Evolutionary conservation across 139 green algal genomes (phyloP).

Genomic region (Coelastrella sp.): DNA sequence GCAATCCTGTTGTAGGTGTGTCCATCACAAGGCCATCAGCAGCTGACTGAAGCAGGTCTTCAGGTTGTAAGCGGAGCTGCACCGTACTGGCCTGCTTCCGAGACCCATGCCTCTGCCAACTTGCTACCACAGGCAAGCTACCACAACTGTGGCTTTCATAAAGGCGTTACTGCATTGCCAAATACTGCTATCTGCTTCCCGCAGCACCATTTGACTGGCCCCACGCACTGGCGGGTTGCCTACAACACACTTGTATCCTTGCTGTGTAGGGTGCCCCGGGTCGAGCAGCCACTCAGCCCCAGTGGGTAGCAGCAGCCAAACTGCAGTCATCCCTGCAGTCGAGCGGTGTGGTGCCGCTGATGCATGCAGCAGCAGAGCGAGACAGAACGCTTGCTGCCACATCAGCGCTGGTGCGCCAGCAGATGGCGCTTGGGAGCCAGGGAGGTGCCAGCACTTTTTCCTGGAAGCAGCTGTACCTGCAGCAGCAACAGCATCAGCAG

Average conservation of each 20-base stretch:
- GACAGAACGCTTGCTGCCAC: slow-evolving; percentile 4
- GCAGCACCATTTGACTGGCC: too few species aligned
- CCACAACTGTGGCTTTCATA: too few species aligned
- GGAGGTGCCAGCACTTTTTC: neutral
- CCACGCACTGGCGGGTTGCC: too few species aligned
- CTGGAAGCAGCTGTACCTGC: neutral
- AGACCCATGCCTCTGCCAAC: neutral
- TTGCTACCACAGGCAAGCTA: neutral
- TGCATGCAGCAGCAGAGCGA: slow-evolving; percentile 46
- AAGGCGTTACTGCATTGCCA: too few species aligned
- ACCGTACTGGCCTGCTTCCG: neutral
- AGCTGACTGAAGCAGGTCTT: neutral
- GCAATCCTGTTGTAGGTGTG: neutral
- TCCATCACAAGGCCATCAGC: neutral
- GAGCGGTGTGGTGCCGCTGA: slow-evolving; percentile 21
- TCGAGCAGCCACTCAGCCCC: neutral
- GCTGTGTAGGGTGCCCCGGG: neutral
- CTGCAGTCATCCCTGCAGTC: neutral
- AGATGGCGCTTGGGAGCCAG: neutral
- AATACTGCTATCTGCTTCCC: too few species aligned
- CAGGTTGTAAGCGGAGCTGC: neutral
- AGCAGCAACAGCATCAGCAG: neutral
- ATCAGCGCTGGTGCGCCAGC: slow-evolving; percentile 17
- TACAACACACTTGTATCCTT: neutral
- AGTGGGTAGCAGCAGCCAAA: slow-evolving; percentile 36